Evolutionary conservation across 495 filamentous ascomycete species (phyloP), one percentile per base, ranked within the genome.

Genomic region (Platismatia glauca): DNA sequence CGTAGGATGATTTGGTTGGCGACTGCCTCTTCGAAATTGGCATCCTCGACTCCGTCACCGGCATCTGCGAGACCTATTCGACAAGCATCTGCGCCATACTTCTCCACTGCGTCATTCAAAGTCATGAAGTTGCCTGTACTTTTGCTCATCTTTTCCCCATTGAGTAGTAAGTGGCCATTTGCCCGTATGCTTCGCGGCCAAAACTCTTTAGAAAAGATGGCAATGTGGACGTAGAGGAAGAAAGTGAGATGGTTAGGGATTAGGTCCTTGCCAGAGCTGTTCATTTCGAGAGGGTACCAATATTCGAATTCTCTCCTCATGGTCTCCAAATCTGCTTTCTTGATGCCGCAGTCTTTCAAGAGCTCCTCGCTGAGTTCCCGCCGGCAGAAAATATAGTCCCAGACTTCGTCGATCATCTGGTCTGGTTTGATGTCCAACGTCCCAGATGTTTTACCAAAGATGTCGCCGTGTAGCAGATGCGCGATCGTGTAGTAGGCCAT

Each of bases 81-180:
- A 38, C 89, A 87, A 22, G 93, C 93, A 75, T 97, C 93, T 11
- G 94, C 91, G 67, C 93, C 94, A 71, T 91, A 98, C 73, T 98
- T 98, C 66, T 86, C 84, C 24, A 92, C 84, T 7, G 89, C 83
- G 57, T 96, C 89, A 65, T 86, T 83, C 33, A 98, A 78, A 27
- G 93, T 98, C 69, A 98, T 80, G 78, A 98, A 98, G 76, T 97
- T 97, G 67, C 93, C 91, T 7, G 90, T 95, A 62, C 83, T 88
- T 77, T 98, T 98, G 73, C 83, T 86, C 94, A 97, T 97, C 80
- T 97, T 98, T 66, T 95, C 89, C 43, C 91, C 92, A 70, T 97
- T 97, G 55, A 97, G 81, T 70, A 95, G 83, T 64, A 97, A 81
- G 76, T 96, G 93, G 11, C 94, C 94, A 71, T 98, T 98, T 46